Evolutionary conservation across 1,284 basidiomycete species (phyloP), one percentile per base, ranked within the genome.

Genomic region (Melampsora americana): DNA sequence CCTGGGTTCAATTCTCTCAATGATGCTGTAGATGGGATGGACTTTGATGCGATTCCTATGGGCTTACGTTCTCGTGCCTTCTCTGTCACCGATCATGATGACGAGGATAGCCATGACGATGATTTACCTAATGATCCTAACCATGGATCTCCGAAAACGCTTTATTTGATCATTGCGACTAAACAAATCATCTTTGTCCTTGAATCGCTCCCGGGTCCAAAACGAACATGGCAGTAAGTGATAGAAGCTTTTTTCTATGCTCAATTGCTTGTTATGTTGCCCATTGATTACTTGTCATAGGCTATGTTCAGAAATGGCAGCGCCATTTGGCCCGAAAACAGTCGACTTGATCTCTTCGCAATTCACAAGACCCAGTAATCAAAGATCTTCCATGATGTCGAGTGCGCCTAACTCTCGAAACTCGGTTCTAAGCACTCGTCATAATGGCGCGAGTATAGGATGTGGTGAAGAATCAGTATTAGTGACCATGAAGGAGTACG

Each of bases 141-240:
- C 5, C 35, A 35, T 35, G 35, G 9, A 35, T 35, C 35, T 35
- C 35, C 35, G 35, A 53, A 53, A 53, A 20, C 18, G 4, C 62
- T 60, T 60, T 72, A 72, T 56, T 56, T 72, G 44, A 46, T 65
- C 61, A 72, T 72, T 30, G 70, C 62, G 0, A 72, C 70, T 12
- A 72, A 72, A 35, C 70, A 72, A 56, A 65, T 66, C 32, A 65
- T 72, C 18, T 72, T 72, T 66, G 70, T 72, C 30, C 60, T 72
- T 42, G 62, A 50, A 32, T 72, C 70, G 28, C 62, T 30, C 16
- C 70, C 70, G 23, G 50, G 20, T 32, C 46, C 70, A 28, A 60
- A 72, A 35, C 70, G 70, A 30, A 72, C 60, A 1, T 72, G 70
- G 70, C 70, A 72, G 70, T 72, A 65, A 48, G 70, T 72, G 26